Conservation (phyloP, 345 rosid genomes). For the Eucalyptus pumila region DNA sequence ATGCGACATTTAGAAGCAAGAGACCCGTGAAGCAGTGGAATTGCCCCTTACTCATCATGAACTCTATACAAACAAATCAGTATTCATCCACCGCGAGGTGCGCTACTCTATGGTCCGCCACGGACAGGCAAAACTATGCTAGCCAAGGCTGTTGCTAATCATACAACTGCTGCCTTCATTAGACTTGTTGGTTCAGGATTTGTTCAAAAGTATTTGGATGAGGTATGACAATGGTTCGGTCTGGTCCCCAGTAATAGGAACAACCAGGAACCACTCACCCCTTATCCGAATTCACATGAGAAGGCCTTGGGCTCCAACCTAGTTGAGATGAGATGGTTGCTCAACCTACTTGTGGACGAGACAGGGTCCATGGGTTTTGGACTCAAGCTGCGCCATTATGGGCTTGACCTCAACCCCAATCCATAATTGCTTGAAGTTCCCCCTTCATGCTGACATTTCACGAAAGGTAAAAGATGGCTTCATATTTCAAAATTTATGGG, state of each 20-base stretch:
- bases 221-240: slow-evolving; percentile 24
- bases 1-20: slow-evolving; percentile 96
- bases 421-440: neutral
- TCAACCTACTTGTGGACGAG: neutral
- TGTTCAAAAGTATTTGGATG: slow-evolving; percentile 91
- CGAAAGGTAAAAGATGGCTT: neutral
- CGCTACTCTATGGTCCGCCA: slow-evolving; percentile 89
- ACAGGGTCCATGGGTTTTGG: neutral
- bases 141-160: slow-evolving; percentile 97
- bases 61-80: slow-evolving; percentile 86
- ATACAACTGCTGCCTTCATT: slow-evolving; percentile 93
- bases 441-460: neutral
- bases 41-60: slow-evolving; percentile 92
- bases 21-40: slow-evolving; percentile 97
- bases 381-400: neutral
- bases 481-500: neutral
- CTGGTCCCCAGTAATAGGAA: too few relatives aligned
- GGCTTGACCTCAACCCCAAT: neutral
- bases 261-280: too few relatives aligned
- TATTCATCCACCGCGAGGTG: slow-evolving; percentile 95
- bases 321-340: neutral
- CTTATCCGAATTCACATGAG: neutral
- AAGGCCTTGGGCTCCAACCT: neutral
- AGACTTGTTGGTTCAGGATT: slow-evolving; percentile 97
- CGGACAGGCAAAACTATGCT: slow-evolving; percentile 98